A percentile compares a stretch with the other conserved stretches of the same genome.
Conservation (phyloP, 2,329 filamentous ascomycete species). For the Cryphonectria nitschkei region DNA sequence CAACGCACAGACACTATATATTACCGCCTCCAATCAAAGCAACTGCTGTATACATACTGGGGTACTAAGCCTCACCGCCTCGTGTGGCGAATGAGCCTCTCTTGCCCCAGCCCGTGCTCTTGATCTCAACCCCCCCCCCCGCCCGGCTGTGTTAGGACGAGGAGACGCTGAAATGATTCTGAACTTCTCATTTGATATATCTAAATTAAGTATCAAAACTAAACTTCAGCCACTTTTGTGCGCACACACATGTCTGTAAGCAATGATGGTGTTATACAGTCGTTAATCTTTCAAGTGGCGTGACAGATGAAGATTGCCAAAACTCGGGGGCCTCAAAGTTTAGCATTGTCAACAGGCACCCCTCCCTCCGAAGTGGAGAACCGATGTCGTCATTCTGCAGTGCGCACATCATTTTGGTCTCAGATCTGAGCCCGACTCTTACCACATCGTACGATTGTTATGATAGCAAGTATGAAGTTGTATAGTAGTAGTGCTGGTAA, state of each 20-base stretch:
- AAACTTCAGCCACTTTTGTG: neutral
- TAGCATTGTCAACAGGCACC: neutral
- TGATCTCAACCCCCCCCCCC: neutral
- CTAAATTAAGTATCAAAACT: too few species aligned
- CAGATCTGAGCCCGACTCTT: conserved; percentile 18
- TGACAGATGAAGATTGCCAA: neutral
- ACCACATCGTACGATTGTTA: neutral
- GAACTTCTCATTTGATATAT: neutral
- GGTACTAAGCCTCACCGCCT: neutral
- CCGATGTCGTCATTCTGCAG: conserved; percentile 26
- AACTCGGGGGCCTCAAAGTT: neutral
- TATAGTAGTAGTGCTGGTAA: neutral
- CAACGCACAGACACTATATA: neutral
- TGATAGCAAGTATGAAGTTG: neutral
- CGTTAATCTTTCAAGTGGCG: neutral
- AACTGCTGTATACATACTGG: neutral
- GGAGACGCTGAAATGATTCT: neutral
- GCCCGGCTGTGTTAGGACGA: neutral
- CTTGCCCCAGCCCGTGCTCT: neutral
- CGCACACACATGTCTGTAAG: neutral
- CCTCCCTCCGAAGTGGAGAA: conserved; percentile 4
- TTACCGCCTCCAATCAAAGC: neutral
- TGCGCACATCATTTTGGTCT: conserved; percentile 6
- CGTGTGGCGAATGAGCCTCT: neutral
- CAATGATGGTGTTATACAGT: neutral